Evolutionary conservation across 768 basidiomycete genomes (phyloP), one percentile per base, ranked within the genome.

Genomic region (Kwoniella sp.): DNA sequence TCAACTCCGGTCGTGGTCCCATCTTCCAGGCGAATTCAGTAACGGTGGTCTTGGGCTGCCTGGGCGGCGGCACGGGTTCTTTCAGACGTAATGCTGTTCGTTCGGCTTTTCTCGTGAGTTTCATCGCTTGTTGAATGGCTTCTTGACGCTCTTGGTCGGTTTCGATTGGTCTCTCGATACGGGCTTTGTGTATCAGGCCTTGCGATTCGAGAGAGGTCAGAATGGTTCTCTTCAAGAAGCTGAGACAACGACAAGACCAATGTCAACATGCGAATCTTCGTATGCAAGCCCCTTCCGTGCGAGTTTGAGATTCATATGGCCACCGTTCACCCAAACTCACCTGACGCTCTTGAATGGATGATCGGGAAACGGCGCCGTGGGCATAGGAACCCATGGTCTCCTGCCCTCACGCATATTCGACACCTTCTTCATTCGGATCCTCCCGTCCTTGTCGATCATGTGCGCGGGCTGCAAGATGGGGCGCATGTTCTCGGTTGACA

Each of bases 301-400:
- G n/a, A n/a, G n/a, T n/a, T n/a, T n/a, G n/a, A n/a, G n/a, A n/a
- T n/a, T n/a, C 47, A 23, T 23, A 48, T 48, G 47, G 47, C 47
- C 23, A 48, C 8, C 20, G 23, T 4, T 25, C 20, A 45, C 38
- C 15, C 41, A 48, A 13, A 75, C 74, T 59, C 65, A 76, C 74
- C 66, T 70, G 28, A 70, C 65, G 38, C 68, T 68, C 52, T 67
- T 55, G 55, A 76, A 76, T 29, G 74, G 74, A 70, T 76, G 74
- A 55, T 73, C 70, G n/a, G 74, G 74, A 53, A 70, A 63, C 12
- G 66, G 66, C 26, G 72, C 70, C 11, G 41, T 37, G n/a, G 72
- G 72, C 55, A 64, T 65, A 38, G 74, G 74, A 28, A 62, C 57
- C 70, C 70, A 76, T 47, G 62, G 63, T 30, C 70, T 68, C 57